A percentile compares a stretch with the other conserved stretches of the same genome.
Conservation (phyloP, 306 rosid genomes). For the Begonia loranthoides region DNA sequence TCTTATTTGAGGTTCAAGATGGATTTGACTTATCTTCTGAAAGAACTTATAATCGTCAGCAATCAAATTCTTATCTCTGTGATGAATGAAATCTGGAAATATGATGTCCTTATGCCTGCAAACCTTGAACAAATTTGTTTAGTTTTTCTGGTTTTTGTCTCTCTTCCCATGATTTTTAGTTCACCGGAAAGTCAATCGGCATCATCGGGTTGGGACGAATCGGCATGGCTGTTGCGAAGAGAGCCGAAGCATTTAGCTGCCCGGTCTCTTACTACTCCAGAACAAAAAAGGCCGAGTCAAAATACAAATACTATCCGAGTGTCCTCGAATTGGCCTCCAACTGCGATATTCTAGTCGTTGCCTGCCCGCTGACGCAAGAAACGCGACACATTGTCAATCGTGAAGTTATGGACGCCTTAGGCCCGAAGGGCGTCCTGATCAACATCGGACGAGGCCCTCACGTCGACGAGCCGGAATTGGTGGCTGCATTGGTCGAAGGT, state of each 20-base stretch:
- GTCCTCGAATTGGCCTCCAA: constrained; percentile 66
- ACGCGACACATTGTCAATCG: constrained; percentile 55
- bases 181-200: constrained; percentile 77
- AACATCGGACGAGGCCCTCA: constrained; percentile 85
- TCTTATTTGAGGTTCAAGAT: not conserved
- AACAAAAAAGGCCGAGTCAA: constrained; percentile 34
- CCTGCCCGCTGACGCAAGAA: constrained; percentile 53
- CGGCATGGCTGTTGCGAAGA: constrained; percentile 59
- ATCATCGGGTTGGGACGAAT: constrained; percentile 78
- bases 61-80: not conserved
- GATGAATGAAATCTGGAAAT: not conserved
- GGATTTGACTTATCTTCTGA: not conserved
- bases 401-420: constrained; percentile 58
- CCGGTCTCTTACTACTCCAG: constrained; percentile 48
- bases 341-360: constrained; percentile 62
- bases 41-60: not conserved
- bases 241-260: constrained; percentile 76
- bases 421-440: constrained; percentile 61
- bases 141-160: too few relatives aligned
- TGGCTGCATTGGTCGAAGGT: constrained; percentile 66
- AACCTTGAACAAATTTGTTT: not conserved
- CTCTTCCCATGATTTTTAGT: constrained; percentile 26
- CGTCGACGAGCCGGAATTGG: constrained; percentile 60
- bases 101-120: constrained; percentile 3
- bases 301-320: constrained; percentile 61